Base-by-base conservation (phyloP, 2,329 filamentous ascomycete species). In the Aurifilum marmelostoma region DNA sequence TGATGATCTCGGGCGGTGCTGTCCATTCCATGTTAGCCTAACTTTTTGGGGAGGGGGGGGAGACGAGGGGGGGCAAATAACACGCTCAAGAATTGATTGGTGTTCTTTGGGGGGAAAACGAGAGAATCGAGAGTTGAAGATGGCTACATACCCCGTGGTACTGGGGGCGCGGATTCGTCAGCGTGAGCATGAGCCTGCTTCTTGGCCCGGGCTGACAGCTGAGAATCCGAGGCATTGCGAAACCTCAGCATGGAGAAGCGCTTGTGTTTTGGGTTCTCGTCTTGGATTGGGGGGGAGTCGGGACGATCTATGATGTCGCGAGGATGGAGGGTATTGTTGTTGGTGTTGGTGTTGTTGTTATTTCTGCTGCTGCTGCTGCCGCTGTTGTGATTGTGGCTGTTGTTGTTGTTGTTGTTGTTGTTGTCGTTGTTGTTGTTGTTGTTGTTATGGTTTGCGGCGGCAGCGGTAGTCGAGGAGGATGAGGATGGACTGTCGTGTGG, bases 171-270 rank as follows among this genome's bases (percentile, higher is more conserved):
- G 29, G 83, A 80, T 74, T 82, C 85, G 75, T 85, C 82, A 70
- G 83, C 82, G 71, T 82, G 80, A 60, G 65, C 66, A 16, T 69
- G 58, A 9, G 77, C 78, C 67, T 93, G 90, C 75, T 91, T 87
- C 77, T 91, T 94, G 65, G 91, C 91, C 77, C 89, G 88, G 39
- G 89, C 83, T 14, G 93, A 93, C 71, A 98, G 82, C 79, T 97
- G 94, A 64, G 94, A 92, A 81, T 98, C 95, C 11, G 94, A 97
- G 71, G 93, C 94, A 86, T 97, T 94, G 75, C 94, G 92, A 78
- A 96, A 94, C 76, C 91, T 90, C 81, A 97, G 83, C 79, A 97
- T 83, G 67, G 87, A 89, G 77, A 91, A 91, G 71, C 88, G 86
- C 70, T 84, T 85, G 74, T 88, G 85, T 74, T 85, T 89, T 43